Percentiles rank a stretch among this genome's conserved stretches.
Conservation (phyloP, 2,329 filamentous ascomycete genomes). For the Mariannaea elegans region DNA sequence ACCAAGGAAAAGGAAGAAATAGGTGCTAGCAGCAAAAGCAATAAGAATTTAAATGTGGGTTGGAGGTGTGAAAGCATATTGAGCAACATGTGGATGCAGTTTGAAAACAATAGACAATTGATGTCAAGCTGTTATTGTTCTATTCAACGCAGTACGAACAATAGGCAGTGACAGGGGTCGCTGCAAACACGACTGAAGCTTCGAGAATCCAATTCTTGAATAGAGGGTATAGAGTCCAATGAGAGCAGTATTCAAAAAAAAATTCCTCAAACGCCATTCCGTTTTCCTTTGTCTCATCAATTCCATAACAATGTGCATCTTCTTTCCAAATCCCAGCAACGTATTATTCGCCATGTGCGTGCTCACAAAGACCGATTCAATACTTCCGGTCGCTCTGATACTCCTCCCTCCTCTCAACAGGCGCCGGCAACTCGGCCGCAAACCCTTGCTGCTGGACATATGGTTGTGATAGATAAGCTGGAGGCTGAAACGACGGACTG, state of each 20-base stretch:
- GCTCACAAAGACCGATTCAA: neutral
- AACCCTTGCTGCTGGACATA: slow-evolving; percentile 54
- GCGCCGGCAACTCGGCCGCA: slow-evolving; percentile 55
- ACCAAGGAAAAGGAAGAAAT: no score
- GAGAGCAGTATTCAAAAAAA: slow-evolving; percentile 9
- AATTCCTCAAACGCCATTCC: slow-evolving; percentile 11
- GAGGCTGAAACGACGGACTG: slow-evolving; percentile 33
- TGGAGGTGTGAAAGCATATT: no score
- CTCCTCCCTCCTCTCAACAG: slow-evolving; percentile 58
- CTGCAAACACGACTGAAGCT: neutral
- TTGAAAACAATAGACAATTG: no score
- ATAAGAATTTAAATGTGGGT: no score
- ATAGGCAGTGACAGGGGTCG: neutral
- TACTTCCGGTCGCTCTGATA: slow-evolving; percentile 36
- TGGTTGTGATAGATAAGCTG: slow-evolving; percentile 49
- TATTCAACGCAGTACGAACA: neutral
- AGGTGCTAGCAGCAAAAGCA: no score
- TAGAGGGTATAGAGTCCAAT: slow-evolving; percentile 21
- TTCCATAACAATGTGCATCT: neutral
- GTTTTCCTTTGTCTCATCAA: slow-evolving; percentile 4
- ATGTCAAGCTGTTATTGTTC: no score
- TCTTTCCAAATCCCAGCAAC: neutral
- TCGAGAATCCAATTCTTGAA: slow-evolving; percentile 8
- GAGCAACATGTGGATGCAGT: no score
- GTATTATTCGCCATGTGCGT: neutral